Percentiles rank a stretch among this genome's conserved stretches.
Conservation (phyloP, 2,329 filamentous ascomycete genomes). For the Cytospora piceicola region DNA sequence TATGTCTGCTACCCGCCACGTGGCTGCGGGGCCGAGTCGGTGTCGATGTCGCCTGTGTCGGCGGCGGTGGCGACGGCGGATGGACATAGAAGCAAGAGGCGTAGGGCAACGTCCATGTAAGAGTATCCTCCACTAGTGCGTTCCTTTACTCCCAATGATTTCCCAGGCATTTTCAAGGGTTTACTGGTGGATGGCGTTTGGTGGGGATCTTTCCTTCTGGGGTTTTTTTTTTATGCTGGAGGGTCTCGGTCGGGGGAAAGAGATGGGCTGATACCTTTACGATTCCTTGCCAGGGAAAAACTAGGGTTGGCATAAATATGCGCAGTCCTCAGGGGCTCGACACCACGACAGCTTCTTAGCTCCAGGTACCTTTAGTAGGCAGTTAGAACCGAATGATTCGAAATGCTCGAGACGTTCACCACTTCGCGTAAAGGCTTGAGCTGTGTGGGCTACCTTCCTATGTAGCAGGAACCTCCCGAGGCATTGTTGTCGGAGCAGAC, state of each 20-base stretch:
- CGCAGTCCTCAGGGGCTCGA: slow-evolving; percentile 16
- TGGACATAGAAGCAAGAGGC: slow-evolving; percentile 44
- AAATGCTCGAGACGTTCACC: background rate
- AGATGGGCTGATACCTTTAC: slow-evolving; percentile 13
- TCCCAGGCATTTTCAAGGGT: slow-evolving; percentile 4
- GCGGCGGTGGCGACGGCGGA: slow-evolving; percentile 1
- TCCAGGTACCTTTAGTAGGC: slow-evolving; percentile 12
- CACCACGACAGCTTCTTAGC: slow-evolving; percentile 18
- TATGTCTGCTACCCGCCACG: slow-evolving; percentile 25
- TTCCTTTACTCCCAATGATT: background rate
- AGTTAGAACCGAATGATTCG: slow-evolving; percentile 21
- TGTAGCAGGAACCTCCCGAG: background rate
- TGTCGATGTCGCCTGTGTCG: slow-evolving; percentile 30
- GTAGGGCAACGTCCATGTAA: slow-evolving; percentile 47
- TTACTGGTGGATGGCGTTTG: slow-evolving; percentile 13
- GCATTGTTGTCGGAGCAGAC: no score
- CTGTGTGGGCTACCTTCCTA: background rate
- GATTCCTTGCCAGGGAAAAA: background rate
- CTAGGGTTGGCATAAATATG: slow-evolving; percentile 7
- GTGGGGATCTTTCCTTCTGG: background rate
- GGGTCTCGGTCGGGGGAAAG: background rate
- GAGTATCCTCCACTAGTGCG: background rate
- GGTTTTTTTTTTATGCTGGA: background rate
- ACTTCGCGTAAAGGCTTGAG: background rate
- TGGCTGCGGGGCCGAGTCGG: slow-evolving; percentile 30